Percentiles rank a stretch among this genome's conserved stretches.
Evolutionary conservation across 176 grass and related monocot genomes (phyloP).

Genomic region (Otatea glauca): DNA sequence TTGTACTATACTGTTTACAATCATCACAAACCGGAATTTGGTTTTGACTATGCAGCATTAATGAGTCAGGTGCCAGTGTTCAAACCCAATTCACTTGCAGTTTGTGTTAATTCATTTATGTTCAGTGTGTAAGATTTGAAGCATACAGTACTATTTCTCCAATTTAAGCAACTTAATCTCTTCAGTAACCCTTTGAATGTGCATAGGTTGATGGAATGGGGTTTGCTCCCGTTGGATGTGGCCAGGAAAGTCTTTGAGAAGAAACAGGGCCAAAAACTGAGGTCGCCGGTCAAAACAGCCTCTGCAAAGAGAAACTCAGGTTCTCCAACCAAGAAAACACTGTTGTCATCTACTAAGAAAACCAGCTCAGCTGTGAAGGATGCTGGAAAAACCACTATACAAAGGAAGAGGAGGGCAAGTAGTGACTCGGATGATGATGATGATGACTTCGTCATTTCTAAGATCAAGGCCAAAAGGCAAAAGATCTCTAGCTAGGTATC

Average conservation of each 20-base stretch:
- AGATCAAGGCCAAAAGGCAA: conserved; percentile 49
- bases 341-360: conserved; percentile 37
- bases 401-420: conserved; percentile 60
- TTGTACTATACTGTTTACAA: background rate
- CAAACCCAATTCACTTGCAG: background rate
- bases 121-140: background rate
- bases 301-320: conserved; percentile 41
- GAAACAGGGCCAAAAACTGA: conserved; percentile 58
- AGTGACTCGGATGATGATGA: conserved; percentile 43
- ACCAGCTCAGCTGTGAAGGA: conserved; percentile 9
- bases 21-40: background rate
- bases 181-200: conserved; percentile 36
- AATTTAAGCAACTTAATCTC: conserved; percentile 27
- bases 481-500: conserved; percentile 52
- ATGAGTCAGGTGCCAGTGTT: background rate
- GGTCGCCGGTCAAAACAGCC: conserved; percentile 58
- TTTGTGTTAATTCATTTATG: conserved; percentile 9
- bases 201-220: conserved; percentile 90
- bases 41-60: background rate
- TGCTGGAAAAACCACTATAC: conserved; percentile 32
- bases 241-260: conserved; percentile 57
- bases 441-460: conserved; percentile 43
- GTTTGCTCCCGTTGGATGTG: conserved; percentile 61
- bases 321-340: conserved; percentile 39
- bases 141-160: background rate